phyloP scores from a whole-genome alignment of 352 stramenopile species.

The Blastocystis sp. region DNA sequence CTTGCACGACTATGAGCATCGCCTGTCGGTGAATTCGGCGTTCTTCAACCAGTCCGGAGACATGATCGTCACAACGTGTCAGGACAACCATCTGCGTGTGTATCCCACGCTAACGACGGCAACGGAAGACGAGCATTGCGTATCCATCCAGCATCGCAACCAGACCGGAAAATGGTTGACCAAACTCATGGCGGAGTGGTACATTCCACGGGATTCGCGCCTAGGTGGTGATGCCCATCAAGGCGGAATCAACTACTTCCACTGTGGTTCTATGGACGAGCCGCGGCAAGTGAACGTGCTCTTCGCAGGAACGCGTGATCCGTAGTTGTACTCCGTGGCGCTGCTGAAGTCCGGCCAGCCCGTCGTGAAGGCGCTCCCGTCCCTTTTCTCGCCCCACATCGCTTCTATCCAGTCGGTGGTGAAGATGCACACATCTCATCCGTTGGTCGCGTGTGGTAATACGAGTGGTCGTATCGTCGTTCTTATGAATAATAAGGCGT shows the following conservation, averaged over 20 bases:
- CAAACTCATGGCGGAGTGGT: conserved; percentile 64
- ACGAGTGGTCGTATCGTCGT: conserved; percentile 46
- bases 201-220: background rate
- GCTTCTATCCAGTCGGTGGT: conserved; percentile 61
- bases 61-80: conserved; percentile 64
- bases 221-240: background rate
- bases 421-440: conserved; percentile 14
- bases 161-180: conserved; percentile 64
- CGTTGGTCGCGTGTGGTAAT: conserved; percentile 51
- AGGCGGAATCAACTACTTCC: conserved; percentile 21
- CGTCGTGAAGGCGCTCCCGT: conserved; percentile 43
- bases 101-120: conserved; percentile 6
- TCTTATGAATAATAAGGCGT: conserved; percentile 20
- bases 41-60: conserved; percentile 41
- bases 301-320: background rate
- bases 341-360: conserved; percentile 13
- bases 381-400: conserved; percentile 51
- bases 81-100: conserved; percentile 69
- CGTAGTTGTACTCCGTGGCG: conserved; percentile 56
- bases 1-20: conserved; percentile 38
- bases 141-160: conserved; percentile 42
- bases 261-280: conserved; percentile 64
- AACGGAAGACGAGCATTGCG: conserved; percentile 20
- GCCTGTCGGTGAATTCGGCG: conserved; percentile 52
- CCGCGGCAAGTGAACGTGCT: conserved; percentile 49